Evolutionary conservation across 2,329 filamentous ascomycete genomes (phyloP).

Genomic region (Sporothrix brunneoviolacea): DNA sequence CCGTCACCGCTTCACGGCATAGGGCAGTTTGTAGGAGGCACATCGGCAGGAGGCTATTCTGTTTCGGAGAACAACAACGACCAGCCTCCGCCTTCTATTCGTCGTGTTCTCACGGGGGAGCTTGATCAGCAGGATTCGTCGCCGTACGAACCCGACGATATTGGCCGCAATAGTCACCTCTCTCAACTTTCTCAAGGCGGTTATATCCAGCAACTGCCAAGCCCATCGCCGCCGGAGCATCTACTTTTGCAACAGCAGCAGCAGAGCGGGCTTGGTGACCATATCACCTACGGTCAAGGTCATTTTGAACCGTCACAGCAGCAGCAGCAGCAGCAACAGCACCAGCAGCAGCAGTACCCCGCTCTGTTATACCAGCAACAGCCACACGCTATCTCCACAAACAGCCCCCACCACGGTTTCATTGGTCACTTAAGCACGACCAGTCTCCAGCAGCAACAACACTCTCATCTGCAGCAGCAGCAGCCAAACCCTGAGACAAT

Average conservation of each 20-base stretch:
- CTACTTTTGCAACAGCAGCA: conserved; percentile 29
- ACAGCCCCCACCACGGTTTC: conserved; percentile 27
- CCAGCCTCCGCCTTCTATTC: conserved; percentile 35
- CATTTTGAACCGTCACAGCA: conserved; percentile 35
- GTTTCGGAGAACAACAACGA: conserved; percentile 33
- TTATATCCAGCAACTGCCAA: conserved; percentile 28
- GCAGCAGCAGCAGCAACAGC: conserved; percentile 30
- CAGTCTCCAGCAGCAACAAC: conserved; percentile 23
- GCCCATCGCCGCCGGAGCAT: conserved; percentile 31
- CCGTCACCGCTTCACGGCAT: conserved; percentile 41
- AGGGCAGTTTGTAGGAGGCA: conserved; percentile 27
- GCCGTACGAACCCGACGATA: conserved; percentile 39
- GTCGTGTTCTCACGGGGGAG: conserved; percentile 36
- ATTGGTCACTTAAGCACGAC: conserved; percentile 25
- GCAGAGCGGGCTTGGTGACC: conserved; percentile 14
- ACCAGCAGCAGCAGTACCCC: conserved; percentile 29
- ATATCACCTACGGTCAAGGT: conserved; percentile 25
- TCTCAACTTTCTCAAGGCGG: conserved; percentile 2
- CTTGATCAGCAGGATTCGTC: conserved; percentile 33
- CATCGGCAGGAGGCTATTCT: conserved; percentile 24
- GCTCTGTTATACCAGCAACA: conserved; percentile 16
- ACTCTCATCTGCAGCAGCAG: conserved; percentile 22
- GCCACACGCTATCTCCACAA: conserved; percentile 19
- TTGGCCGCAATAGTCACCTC: conserved; percentile 27
- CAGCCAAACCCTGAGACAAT: conserved; percentile 51